A percentile compares a stretch with the other conserved stretches of the same genome.
phyloP scores from a whole-genome alignment of 1,284 basidiomycete genomes.

The Coniferiporia sulphurascens region DNA sequence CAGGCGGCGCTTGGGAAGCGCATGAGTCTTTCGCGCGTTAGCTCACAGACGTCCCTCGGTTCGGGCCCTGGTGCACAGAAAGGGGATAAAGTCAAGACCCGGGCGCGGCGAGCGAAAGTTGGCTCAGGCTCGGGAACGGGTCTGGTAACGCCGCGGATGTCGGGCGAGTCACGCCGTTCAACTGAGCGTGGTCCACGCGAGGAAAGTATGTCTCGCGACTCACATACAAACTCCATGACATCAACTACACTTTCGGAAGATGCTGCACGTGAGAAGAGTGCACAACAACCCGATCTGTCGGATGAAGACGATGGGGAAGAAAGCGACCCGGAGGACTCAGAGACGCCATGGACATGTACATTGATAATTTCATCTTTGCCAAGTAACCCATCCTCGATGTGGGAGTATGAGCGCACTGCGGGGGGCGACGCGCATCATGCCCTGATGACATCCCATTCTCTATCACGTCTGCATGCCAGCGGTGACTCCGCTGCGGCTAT shows the following conservation, averaged over 20 bases:
- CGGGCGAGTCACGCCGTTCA: constrained; percentile 7
- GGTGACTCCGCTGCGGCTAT: too few species aligned
- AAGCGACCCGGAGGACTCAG: constrained; percentile 91
- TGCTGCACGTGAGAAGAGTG: not conserved
- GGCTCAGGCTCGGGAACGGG: not conserved
- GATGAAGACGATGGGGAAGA: constrained; percentile 54
- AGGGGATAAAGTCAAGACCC: constrained; percentile 1
- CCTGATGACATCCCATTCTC: not conserved
- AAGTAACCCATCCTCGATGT: not conserved
- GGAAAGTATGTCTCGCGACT: not conserved
- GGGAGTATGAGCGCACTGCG: constrained; percentile 17
- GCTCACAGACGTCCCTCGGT: not conserved
- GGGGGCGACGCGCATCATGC: constrained; percentile 19
- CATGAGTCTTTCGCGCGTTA: not conserved
- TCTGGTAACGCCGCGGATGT: not conserved
- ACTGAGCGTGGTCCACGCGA: constrained; percentile 2
- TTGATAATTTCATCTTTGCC: constrained; percentile 41
- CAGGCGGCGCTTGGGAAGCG: constrained; percentile 1
- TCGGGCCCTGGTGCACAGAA: not conserved
- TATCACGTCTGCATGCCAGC: not conserved
- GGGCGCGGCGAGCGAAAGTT: not conserved
- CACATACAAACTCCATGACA: constrained; percentile 7
- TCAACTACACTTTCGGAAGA: constrained; percentile 11
- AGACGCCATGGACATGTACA: constrained; percentile 91
- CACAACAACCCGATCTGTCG: constrained; percentile 19